These are phyloP conservation scores for Sistotremastrum niveocremeum DNA, from an alignment of 768 basidiomycete genomes.

Conservation along the genomic window DNA sequence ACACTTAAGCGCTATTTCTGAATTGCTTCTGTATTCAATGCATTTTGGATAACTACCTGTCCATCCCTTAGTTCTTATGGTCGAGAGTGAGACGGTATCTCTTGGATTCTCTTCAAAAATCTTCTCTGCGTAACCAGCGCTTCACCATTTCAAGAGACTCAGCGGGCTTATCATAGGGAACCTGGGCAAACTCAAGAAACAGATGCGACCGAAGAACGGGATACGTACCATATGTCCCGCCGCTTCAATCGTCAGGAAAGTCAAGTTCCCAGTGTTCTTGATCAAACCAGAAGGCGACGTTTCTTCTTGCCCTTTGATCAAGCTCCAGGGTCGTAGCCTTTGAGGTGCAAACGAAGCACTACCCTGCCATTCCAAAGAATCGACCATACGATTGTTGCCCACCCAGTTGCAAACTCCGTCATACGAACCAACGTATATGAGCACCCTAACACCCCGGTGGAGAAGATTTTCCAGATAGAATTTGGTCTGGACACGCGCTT, in stretches of 20 bases:
- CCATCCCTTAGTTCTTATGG: too few species aligned
- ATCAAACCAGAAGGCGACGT: constrained; percentile 16
- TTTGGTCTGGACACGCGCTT: too few species aligned
- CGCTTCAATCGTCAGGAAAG: constrained; percentile 12
- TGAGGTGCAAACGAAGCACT: constrained; percentile 10
- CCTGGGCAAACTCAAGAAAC: constrained; percentile 8
- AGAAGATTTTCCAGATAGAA: background rate
- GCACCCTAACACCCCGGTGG: background rate
- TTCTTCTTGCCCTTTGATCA: constrained; percentile 10
- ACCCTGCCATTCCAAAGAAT: constrained; percentile 23
- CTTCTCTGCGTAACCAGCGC: constrained; percentile 33
- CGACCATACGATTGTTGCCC: constrained; percentile 18
- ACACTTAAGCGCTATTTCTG: too few species aligned
- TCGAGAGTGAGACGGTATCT: too few species aligned
- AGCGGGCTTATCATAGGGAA: constrained; percentile 55
- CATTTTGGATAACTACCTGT: too few species aligned
- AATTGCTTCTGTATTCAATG: too few species aligned
- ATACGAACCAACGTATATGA: constrained; percentile 3
- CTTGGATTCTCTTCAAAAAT: too few species aligned
- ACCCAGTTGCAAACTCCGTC: constrained; percentile 21
- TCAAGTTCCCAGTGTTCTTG: constrained; percentile 19
- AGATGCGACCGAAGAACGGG: too few species aligned
- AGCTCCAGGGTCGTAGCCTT: constrained; percentile 19
- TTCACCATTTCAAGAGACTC: constrained; percentile 51
- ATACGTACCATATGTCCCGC: constrained; percentile 23